Conservation (phyloP, 192 early-diverging fungal genomes). For the Podila horticola region DNA sequence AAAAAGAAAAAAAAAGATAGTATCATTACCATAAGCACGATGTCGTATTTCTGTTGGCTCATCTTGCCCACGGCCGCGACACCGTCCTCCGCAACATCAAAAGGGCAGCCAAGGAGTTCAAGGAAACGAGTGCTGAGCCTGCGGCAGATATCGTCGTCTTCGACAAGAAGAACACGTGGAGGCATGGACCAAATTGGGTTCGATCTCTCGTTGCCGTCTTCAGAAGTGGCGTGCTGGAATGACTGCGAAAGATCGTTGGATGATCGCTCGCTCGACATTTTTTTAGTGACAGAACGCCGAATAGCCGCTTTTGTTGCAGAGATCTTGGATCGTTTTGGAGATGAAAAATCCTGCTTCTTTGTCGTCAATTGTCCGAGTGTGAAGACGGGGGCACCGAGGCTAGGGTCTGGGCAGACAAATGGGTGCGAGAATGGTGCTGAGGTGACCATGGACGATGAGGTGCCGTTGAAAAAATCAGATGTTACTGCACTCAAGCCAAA, state of each 20-base stretch:
- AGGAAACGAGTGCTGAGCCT: constrained; percentile 59
- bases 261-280: background rate
- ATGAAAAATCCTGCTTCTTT: constrained; percentile 18
- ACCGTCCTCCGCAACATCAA: constrained; percentile 76
- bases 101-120: constrained; percentile 69
- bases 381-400: constrained; percentile 14
- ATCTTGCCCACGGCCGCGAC: constrained; percentile 71
- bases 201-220: background rate
- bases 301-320: background rate
- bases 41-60: constrained; percentile 70
- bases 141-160: constrained; percentile 70
- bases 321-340: background rate
- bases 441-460: background rate
- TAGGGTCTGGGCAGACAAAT: constrained; percentile 34
- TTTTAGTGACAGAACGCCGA: background rate
- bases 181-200: constrained; percentile 55
- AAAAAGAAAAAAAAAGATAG: background rate
- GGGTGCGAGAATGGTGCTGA: constrained; percentile 10
- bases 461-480: background rate
- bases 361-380: constrained; percentile 20
- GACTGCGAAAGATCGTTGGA: background rate
- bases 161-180: constrained; percentile 71
- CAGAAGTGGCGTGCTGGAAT: background rate
- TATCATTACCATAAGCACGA: constrained; percentile 71
- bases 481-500: background rate